Evolutionary conservation across 257 asterid genomes (phyloP).

Genomic region (Leonotis leonurus): DNA sequence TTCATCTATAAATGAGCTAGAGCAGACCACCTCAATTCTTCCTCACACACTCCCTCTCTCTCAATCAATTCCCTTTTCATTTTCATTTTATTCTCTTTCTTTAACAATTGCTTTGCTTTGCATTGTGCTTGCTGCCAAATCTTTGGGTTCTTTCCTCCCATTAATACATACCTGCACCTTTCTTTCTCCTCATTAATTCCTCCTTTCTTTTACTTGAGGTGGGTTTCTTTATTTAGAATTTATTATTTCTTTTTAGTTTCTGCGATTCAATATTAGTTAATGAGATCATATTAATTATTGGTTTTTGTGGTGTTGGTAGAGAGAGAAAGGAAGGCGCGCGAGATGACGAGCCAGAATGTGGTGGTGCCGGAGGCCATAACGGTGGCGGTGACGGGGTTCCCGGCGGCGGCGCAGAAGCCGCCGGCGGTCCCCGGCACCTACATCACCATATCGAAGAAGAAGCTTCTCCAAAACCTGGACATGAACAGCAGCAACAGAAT

Average conservation of each 20-base stretch:
- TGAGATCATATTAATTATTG: background rate
- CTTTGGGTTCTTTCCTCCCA: background rate
- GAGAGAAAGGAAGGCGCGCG: background rate
- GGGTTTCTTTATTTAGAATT: background rate
- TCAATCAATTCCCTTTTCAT: too few species aligned
- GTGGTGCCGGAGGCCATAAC: conserved; percentile 51
- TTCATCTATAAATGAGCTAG: conserved; percentile 57
- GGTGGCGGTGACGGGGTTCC: conserved; percentile 41
- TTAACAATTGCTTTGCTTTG: too few species aligned
- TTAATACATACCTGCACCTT: background rate
- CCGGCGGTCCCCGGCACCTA: conserved; percentile 62
- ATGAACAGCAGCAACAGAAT: conserved; percentile 40
- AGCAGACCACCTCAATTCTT: conserved; percentile 32
- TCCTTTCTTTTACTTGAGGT: background rate
- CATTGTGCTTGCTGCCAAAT: background rate
- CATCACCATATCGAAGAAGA: conserved; percentile 57
- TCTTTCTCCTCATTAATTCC: background rate
- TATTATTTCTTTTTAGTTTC: background rate
- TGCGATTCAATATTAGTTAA: background rate
- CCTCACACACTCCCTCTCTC: conserved; percentile 21
- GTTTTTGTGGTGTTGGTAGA: background rate
- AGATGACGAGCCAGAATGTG: conserved; percentile 67
- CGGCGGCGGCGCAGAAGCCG: conserved; percentile 58
- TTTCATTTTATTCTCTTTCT: too few species aligned
- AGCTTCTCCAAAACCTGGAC: conserved; percentile 54